Percentiles rank a stretch among this genome's conserved stretches.
Conservation (phyloP, 208 protist species). For the Trypanosoma platydactyli region DNA sequence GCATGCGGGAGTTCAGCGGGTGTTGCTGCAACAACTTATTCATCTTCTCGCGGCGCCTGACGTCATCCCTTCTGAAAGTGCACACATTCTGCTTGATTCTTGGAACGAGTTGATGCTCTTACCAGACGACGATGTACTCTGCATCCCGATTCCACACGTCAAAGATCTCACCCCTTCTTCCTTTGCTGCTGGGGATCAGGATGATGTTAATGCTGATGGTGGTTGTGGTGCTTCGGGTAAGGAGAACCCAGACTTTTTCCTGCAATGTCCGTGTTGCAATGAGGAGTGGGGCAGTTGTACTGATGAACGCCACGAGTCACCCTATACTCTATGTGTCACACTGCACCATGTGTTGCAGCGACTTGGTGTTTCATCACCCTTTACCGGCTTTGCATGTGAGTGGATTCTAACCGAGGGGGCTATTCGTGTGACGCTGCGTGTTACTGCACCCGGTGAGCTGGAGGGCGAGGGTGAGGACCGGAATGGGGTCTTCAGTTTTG, state of each 20-base stretch:
- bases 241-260: constrained; percentile 19
- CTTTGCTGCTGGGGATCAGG: too few relatives aligned
- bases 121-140: constrained; percentile 33
- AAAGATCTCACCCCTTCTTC: background rate
- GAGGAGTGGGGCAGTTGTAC: constrained; percentile 58
- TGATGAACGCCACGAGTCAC: constrained; percentile 39
- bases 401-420: constrained; percentile 9
- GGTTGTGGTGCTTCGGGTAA: too few relatives aligned
- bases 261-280: constrained; percentile 70
- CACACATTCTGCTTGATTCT: constrained; percentile 50
- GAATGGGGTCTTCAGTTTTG: constrained; percentile 56
- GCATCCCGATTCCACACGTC: constrained; percentile 28
- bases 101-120: constrained; percentile 72
- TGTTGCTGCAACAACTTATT: constrained; percentile 37
- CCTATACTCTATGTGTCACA: constrained; percentile 56
- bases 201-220: background rate
- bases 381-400: constrained; percentile 41
- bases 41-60: constrained; percentile 33
- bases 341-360: constrained; percentile 56
- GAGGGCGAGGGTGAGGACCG: constrained; percentile 50
- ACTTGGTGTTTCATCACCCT: constrained; percentile 47
- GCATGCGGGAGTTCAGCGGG: constrained; percentile 5
- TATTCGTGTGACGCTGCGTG: constrained; percentile 16
- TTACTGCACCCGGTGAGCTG: constrained; percentile 19
- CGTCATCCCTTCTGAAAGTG: constrained; percentile 31